Conservation (phyloP, 192 early-diverging fungal species). For the Coemansia asiatica region DNA sequence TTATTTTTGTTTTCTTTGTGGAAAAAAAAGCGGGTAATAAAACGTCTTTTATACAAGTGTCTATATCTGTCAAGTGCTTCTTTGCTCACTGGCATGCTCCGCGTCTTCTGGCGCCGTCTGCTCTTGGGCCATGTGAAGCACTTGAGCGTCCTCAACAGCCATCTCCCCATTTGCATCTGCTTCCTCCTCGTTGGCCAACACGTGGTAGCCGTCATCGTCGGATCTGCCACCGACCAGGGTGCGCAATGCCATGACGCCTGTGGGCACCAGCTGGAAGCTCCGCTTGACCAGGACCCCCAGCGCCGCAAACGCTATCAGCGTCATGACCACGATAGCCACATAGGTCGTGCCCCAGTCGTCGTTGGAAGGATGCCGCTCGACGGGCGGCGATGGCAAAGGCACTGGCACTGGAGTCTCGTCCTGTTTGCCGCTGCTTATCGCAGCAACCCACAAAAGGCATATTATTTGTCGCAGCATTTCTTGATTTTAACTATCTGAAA, state of each 20-base stretch:
- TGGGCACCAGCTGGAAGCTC: constrained; percentile 52
- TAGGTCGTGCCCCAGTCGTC: constrained; percentile 53
- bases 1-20: not conserved
- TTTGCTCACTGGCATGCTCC: not conserved
- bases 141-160: not conserved
- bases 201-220: constrained; percentile 17
- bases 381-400: constrained; percentile 18
- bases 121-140: constrained; percentile 11
- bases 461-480: not conserved
- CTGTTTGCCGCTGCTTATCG: not conserved
- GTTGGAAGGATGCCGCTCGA: constrained; percentile 47
- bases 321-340: constrained; percentile 45
- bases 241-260: constrained; percentile 47
- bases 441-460: not conserved
- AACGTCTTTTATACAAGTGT: not conserved
- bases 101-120: not conserved
- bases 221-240: constrained; percentile 23
- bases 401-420: not conserved
- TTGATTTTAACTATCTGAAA: too few relatives aligned
- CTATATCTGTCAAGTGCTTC: not conserved
- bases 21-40: not conserved
- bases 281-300: constrained; percentile 35
- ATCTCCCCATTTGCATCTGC: not conserved
- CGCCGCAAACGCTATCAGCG: constrained; percentile 33
- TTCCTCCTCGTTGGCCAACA: constrained; percentile 24